Base-by-base conservation (phyloP, 805 yeast genomes). In the Candida easanensis region DNA sequence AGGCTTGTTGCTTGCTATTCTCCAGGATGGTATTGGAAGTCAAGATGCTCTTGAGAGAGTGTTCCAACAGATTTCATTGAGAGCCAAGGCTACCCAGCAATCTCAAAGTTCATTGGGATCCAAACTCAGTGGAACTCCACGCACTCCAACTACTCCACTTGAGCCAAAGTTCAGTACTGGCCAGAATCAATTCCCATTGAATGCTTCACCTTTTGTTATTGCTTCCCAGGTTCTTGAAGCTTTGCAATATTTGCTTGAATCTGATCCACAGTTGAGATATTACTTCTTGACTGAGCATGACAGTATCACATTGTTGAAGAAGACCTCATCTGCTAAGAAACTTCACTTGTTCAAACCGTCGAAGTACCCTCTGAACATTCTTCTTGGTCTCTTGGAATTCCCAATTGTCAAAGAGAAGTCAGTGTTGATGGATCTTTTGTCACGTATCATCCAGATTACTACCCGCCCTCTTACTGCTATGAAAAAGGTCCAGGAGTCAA, bases 241-340 rank as follows among this genome's bases (percentile, higher is more conserved):
- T 1, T 65, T 89, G 15, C 87, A 84, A 49, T 80, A 75, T 52
- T 67, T 89, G 37, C 70, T 89, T 39, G 88, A 84, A 44, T 69
- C 78, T 26, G 85, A 82, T 49, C 70, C 74, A 9, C 85, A 81
- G 46, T 69, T 86, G 58, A 74, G 93, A 49, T 79, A 80, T 55
- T 88, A 80, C 56, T 82, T 90, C 61, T 66, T 90, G 46, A 79
- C 84, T 5, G 96, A 88, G 50, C 96, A 88, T 57, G 89, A 82
- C 21, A 65, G 57, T 26, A 53, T 75, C 10, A 34, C 56, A 10
- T 57, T 73, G 38, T 48, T 63, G 22, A 69, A 66, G 44, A 69
- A 68, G 39, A 42, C 66, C 14, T 41, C 57, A 6, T 48, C 58
- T 8, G 51, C 60, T 21, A 69, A 69, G 53, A 73, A 60, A 48